Evolutionary conservation across 768 basidiomycete species (phyloP), one percentile per base, ranked within the genome.

Genomic region (Trichaptum fuscoviolaceum): DNA sequence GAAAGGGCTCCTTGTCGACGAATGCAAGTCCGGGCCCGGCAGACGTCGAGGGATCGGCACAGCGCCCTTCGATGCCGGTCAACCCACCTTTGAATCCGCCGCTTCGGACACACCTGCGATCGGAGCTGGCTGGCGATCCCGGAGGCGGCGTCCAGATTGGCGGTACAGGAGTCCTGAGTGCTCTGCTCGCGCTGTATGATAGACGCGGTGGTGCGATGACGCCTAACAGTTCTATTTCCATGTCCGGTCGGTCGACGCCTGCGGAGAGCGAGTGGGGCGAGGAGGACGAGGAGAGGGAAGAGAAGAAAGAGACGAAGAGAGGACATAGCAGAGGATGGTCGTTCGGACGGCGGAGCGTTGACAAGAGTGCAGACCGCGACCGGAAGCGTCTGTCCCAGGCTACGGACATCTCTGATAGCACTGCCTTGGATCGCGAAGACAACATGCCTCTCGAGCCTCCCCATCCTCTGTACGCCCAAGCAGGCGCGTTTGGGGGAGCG

Each of bases 121-220:
- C 42, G 42, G 42, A 52, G 60, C 67, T 70, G 12, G 60, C 67
- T 35, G 60, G 62, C 30, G 62, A 63, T 2, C 58, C 60, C 62
- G 67, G 67, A 66, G 65, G 68, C 70, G 12, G 69, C 65, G 65
- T 65, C 35, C 66, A 58, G 34, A 59, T 73, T 64, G 65, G 59
- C 67, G 82, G 79, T 0, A 81, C 80, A 12, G 88, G 90, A 18
- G 84, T 92, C 7, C 80, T 92, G 5, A 86, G 88, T 1, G 81
- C 89, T 0, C 74, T 92, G 57, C 77, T 93, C 59, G 81, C 87
- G 23, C 79, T 91, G 25, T 90, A 91, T 71, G 84, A 80, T 69
- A 77, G 77, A 27, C 77, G 80, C 15, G 67, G 75, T 1, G 67
- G 71, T 60, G 57, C 67, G 25, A 57, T 70, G 10, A 75, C 75